phyloP scores from a whole-genome alignment of 2,329 filamentous ascomycete genomes.

The Zarea fungicola region DNA sequence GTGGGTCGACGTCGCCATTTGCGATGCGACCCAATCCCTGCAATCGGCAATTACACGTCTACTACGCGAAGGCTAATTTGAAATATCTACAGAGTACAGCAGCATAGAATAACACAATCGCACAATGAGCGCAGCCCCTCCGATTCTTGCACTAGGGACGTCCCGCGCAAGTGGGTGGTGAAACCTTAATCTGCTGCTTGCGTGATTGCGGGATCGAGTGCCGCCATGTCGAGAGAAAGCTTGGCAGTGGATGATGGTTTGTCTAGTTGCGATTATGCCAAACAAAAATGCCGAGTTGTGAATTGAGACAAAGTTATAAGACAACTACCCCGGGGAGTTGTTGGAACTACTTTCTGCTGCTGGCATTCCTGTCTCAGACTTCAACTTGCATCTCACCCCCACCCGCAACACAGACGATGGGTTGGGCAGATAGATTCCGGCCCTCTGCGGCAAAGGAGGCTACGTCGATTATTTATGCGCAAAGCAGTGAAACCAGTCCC shows the following conservation, averaged over 20 bases:
- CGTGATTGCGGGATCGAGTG: background rate
- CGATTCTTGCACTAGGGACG: too few relatives aligned
- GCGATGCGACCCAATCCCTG: background rate
- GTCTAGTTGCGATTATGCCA: too few relatives aligned
- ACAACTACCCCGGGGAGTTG: too few relatives aligned
- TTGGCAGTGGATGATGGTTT: background rate
- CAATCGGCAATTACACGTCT: too few relatives aligned
- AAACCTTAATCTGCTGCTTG: too few relatives aligned
- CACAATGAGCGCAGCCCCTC: too few relatives aligned
- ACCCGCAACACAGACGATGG: background rate
- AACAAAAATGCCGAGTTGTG: too few relatives aligned
- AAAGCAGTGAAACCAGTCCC: background rate
- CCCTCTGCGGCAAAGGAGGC: constrained; percentile 1
- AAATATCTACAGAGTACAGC: background rate
- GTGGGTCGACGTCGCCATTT: constrained; percentile 1
- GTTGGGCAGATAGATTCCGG: constrained; percentile 2
- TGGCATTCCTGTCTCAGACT: background rate
- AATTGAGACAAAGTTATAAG: background rate
- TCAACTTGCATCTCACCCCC: background rate
- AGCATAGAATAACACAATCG: background rate
- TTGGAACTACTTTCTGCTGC: too few relatives aligned
- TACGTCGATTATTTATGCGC: background rate
- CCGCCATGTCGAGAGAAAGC: background rate
- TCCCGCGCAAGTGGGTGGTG: background rate
- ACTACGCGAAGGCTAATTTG: background rate